Percentiles rank a stretch among this genome's conserved stretches.
Conservation (phyloP, 495 filamentous ascomycete species). For the Lasiosphaeria miniovina region DNA sequence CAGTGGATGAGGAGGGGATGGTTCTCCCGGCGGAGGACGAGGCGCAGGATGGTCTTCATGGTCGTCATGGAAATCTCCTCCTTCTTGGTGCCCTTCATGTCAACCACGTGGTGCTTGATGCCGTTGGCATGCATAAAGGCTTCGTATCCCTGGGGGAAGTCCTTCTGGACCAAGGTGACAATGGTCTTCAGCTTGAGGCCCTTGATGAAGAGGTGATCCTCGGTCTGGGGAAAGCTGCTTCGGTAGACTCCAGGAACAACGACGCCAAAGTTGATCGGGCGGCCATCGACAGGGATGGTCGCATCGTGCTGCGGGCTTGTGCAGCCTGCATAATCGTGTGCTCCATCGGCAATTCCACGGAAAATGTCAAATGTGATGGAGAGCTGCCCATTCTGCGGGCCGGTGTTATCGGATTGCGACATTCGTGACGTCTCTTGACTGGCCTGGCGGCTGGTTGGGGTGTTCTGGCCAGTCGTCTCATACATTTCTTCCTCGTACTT, state of each 20-base stretch:
- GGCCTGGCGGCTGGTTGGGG: conserved; percentile 18
- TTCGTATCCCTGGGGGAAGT: conserved; percentile 52
- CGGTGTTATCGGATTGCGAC: not conserved
- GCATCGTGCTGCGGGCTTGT: not conserved
- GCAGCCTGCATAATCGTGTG: no score
- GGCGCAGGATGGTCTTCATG: conserved; percentile 60
- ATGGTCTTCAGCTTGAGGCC: conserved; percentile 68
- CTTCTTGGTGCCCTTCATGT: conserved; percentile 77
- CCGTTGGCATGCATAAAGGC: conserved; percentile 58
- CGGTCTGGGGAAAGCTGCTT: conserved; percentile 65
- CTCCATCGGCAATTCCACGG: no score
- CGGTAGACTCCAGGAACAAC: conserved; percentile 69
- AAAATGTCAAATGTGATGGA: no score
- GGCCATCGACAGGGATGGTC: conserved; percentile 22
- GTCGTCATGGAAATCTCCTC: conserved; percentile 55
- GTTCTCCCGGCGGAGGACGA: conserved; percentile 63
- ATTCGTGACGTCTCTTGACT: conserved; percentile 20
- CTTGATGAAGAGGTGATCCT: conserved; percentile 63
- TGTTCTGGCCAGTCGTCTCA: conserved; percentile 16
- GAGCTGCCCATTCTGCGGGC: no score
- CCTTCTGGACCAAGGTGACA: conserved; percentile 72
- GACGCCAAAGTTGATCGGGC: conserved; percentile 64
- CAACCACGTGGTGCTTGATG: conserved; percentile 66
- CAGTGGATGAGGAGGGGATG: conserved; percentile 81
- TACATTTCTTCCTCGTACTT: conserved; percentile 14